Evolutionary conservation across 2,329 filamentous ascomycete genomes (phyloP).

Genomic region (Fusarium fujikuroi): DNA sequence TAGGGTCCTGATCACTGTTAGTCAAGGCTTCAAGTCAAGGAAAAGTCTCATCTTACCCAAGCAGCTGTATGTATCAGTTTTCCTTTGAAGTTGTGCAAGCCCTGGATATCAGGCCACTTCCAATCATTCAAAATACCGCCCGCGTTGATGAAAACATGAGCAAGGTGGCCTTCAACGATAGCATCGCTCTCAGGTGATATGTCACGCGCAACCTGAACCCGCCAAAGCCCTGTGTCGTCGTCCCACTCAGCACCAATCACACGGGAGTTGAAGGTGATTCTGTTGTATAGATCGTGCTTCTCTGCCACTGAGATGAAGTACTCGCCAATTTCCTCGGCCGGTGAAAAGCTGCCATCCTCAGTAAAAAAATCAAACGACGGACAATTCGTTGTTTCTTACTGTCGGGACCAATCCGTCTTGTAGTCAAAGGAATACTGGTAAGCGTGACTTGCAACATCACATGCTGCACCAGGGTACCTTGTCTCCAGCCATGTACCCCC

Average conservation of each 20-base stretch:
- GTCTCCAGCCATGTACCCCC: constrained; percentile 21
- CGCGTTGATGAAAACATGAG: constrained; percentile 10
- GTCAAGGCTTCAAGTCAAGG: fast-evolving
- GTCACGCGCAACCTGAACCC: not conserved
- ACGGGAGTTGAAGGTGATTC: not conserved
- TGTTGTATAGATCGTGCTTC: not conserved
- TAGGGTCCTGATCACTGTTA: not conserved
- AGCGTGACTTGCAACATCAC: constrained; percentile 9
- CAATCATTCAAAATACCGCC: constrained; percentile 15
- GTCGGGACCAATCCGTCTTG: constrained; percentile 2
- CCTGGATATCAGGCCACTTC: constrained; percentile 15
- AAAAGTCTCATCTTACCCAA: not conserved
- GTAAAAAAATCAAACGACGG: fast-evolving
- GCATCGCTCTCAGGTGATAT: not conserved
- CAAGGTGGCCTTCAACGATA: not conserved
- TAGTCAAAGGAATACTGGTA: constrained; percentile 7
- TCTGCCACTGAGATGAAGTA: constrained; percentile 14
- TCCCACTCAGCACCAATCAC: not conserved
- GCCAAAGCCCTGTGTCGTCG: not conserved
- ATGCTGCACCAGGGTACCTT: constrained; percentile 8
- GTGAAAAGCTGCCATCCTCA: not conserved
- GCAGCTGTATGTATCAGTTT: constrained; percentile 1
- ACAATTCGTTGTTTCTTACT: not conserved
- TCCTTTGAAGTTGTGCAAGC: not conserved
- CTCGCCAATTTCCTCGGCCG: constrained; percentile 4